phyloP scores from a whole-genome alignment of 169 alveolate species.

The Besnoitia besnoiti region DNA sequence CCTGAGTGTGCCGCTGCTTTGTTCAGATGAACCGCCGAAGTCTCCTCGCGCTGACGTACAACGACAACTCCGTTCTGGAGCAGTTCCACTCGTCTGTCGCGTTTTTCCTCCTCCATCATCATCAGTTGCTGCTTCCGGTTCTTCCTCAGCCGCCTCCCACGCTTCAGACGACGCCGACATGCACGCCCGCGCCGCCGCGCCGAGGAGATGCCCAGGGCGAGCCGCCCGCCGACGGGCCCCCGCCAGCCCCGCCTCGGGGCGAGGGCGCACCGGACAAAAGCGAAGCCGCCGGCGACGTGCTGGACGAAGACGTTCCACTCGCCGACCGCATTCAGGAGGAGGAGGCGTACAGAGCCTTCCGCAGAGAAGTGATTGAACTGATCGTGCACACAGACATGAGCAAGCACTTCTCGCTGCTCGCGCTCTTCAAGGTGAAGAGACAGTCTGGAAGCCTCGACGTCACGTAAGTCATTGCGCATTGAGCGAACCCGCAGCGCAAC shows the following conservation, averaged over 20 bases:
- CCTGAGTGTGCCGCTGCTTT: too few relatives aligned
- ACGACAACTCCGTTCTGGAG: conserved; percentile 82
- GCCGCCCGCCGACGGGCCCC: background rate
- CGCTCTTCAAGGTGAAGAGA: conserved; percentile 74
- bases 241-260: background rate
- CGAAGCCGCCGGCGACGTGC: background rate
- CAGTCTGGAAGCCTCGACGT: background rate
- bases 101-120: conserved; percentile 12
- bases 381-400: conserved; percentile 85
- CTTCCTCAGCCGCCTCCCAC: background rate
- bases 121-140: background rate
- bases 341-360: background rate
- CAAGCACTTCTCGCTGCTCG: conserved; percentile 78
- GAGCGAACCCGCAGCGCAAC: background rate
- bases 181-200: background rate
- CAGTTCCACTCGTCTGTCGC: conserved; percentile 76
- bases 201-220: background rate
- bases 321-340: background rate
- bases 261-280: background rate
- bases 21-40: background rate
- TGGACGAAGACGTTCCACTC: background rate
- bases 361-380: conserved; percentile 68
- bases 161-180: background rate
- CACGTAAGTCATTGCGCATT: background rate
- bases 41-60: conserved; percentile 74